These are phyloP conservation scores for Syncephalastrum sp. DNA, from an alignment of 371 early-diverging fungal species.

Conservation along the genomic window DNA sequence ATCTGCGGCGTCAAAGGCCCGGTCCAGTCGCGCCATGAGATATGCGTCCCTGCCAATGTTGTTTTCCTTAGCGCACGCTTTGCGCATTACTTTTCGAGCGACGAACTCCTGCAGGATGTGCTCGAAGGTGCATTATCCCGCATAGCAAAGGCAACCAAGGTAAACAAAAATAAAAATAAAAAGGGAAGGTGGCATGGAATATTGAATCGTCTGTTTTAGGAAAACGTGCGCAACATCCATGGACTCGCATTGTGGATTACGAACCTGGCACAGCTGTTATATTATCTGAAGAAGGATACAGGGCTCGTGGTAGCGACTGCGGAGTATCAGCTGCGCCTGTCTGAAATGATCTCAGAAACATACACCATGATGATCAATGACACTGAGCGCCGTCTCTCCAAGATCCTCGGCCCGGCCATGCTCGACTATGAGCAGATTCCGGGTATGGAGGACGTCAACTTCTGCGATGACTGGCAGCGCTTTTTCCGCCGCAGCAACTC, in stretches of 20 bases:
- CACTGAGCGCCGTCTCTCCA: constrained; percentile 54
- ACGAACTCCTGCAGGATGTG: constrained; percentile 71
- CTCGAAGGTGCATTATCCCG: constrained; percentile 60
- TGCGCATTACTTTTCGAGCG: constrained; percentile 76
- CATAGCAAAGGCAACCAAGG: constrained; percentile 65
- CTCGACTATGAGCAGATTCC: constrained; percentile 69
- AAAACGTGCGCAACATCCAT: constrained; percentile 23
- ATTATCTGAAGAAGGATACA: constrained; percentile 78
- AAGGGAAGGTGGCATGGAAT: not conserved
- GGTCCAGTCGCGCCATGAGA: constrained; percentile 49
- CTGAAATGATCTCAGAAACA: constrained; percentile 68
- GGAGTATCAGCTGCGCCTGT: constrained; percentile 59
- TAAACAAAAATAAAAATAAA: constrained; percentile 13
- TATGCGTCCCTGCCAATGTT: constrained; percentile 81
- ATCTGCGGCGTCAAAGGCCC: constrained; percentile 62
- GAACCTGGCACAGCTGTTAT: constrained; percentile 69
- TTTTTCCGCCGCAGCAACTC: constrained; percentile 32
- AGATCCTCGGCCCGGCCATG: constrained; percentile 61
- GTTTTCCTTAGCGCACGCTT: constrained; percentile 87
- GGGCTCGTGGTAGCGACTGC: constrained; percentile 60
- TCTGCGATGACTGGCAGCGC: constrained; percentile 56
- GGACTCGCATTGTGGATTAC: constrained; percentile 72
- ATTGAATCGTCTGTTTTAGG: constrained; percentile 7
- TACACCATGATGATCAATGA: constrained; percentile 59
- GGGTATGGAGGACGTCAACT: constrained; percentile 62